Evolutionary conservation across 495 filamentous ascomycete species (phyloP).

Genomic region (Penicillium mononematosum): DNA sequence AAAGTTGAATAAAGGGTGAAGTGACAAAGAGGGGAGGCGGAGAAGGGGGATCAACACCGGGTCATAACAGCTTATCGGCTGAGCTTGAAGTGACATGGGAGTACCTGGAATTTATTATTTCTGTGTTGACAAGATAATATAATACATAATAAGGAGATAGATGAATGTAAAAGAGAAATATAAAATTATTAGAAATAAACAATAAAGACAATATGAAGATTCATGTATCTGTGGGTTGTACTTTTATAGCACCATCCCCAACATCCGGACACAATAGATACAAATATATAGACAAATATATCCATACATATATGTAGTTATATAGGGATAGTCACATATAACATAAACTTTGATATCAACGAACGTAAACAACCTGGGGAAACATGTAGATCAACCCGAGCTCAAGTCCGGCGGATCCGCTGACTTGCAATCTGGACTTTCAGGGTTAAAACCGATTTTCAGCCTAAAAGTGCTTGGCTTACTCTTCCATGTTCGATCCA

Average conservation of each 20-base stretch:
- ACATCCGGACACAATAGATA: neutral
- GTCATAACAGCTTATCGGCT: conserved; percentile 9
- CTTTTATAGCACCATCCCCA: neutral
- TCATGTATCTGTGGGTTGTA: neutral
- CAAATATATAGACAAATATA: neutral
- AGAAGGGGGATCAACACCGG: conserved; percentile 26
- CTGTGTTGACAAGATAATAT: too few species aligned
- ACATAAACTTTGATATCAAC: neutral
- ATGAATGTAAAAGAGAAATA: neutral
- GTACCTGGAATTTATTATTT: neutral
- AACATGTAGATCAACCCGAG: conserved; percentile 12
- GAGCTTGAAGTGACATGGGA: neutral
- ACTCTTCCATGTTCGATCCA: conserved; percentile 10
- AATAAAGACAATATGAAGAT: neutral
- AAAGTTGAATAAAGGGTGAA: conserved; percentile 10
- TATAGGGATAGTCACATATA: neutral
- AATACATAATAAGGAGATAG: neutral
- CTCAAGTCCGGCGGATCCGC: conserved; percentile 14
- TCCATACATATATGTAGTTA: neutral
- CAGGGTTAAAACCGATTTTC: conserved; percentile 5
- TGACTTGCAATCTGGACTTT: conserved; percentile 9
- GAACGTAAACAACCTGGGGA: neutral
- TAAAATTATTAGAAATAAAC: neutral
- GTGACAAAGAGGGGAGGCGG: conserved; percentile 22
- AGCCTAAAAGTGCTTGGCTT: conserved; percentile 10